A percentile compares a stretch with the other conserved stretches of the same genome.
Evolutionary conservation across 2,329 filamentous ascomycete species (phyloP).

Genomic region (Penicillium sp.): DNA sequence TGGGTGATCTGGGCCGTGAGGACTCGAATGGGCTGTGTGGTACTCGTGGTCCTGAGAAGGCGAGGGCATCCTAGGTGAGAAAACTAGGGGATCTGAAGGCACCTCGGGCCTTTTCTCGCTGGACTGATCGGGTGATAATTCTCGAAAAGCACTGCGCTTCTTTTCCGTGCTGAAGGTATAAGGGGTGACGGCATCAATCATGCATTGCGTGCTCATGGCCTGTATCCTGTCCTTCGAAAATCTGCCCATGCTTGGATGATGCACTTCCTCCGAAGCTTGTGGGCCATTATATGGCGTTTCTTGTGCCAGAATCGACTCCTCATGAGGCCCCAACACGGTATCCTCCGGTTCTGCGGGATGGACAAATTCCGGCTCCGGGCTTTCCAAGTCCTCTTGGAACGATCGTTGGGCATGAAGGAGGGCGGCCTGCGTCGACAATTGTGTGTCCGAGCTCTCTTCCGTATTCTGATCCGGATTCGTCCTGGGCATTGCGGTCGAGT

Average conservation of each 20-base stretch:
- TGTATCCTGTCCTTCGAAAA: conserved; percentile 27
- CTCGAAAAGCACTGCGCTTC: conserved; percentile 22
- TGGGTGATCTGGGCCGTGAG: conserved; percentile 1
- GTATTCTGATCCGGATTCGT: conserved; percentile 27
- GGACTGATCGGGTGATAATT: conserved; percentile 13
- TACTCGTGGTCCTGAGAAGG: conserved; percentile 11
- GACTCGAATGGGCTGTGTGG: conserved; percentile 13
- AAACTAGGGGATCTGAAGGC: neutral
- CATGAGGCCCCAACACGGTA: conserved; percentile 21
- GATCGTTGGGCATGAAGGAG: conserved; percentile 47
- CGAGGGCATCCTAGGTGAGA: neutral
- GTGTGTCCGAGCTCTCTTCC: conserved; percentile 37
- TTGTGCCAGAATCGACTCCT: conserved; percentile 30
- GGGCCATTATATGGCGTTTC: conserved; percentile 41
- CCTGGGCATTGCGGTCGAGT: conserved; percentile 46
- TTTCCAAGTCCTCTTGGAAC: conserved; percentile 48
- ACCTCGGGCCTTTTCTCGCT: conserved; percentile 2
- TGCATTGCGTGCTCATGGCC: conserved; percentile 48
- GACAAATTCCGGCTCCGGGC: conserved; percentile 30
- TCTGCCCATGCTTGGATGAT: conserved; percentile 12
- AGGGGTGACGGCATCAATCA: conserved; percentile 49
- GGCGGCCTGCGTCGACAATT: conserved; percentile 51
- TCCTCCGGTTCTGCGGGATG: conserved; percentile 23
- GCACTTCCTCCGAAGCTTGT: conserved; percentile 19
- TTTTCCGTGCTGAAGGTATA: conserved; percentile 46